Evolutionary conservation across 2,329 filamentous ascomycete genomes (phyloP).

Genomic region (Neopestalotiopsis sp.): DNA sequence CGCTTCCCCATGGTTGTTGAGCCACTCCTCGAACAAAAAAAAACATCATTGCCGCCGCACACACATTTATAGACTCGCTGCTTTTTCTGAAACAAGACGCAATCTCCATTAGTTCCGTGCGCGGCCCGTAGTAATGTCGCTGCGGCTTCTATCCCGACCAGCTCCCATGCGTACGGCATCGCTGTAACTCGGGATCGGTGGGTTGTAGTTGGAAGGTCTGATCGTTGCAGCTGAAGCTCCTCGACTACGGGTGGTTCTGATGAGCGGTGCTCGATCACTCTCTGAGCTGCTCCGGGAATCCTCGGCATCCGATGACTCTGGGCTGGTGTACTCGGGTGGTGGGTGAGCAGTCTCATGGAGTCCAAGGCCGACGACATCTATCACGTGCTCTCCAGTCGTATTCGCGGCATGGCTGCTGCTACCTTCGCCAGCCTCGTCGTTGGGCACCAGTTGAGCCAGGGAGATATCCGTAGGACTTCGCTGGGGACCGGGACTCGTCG

Average conservation of each 20-base stretch:
- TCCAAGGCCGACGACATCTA: slow-evolving; percentile 45
- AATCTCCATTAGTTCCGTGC: slow-evolving; percentile 19
- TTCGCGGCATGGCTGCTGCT: slow-evolving; percentile 50
- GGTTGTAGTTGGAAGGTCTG: slow-evolving; percentile 41
- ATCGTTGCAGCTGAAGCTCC: slow-evolving; percentile 52
- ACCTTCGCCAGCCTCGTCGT: slow-evolving; percentile 74
- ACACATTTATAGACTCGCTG: neutral
- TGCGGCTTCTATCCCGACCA: slow-evolving; percentile 50
- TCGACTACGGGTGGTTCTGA: slow-evolving; percentile 54
- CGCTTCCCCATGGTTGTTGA: slow-evolving; percentile 9
- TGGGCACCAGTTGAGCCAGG: slow-evolving; percentile 79
- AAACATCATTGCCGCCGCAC: neutral
- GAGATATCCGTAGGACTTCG: slow-evolving; percentile 96
- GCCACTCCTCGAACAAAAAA: neutral
- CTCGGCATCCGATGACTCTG: slow-evolving; percentile 62
- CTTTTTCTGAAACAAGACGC: neutral
- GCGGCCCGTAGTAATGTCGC: slow-evolving; percentile 38
- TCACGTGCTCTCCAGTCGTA: slow-evolving; percentile 41
- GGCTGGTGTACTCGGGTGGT: slow-evolving; percentile 75
- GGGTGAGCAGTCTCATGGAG: slow-evolving; percentile 64
- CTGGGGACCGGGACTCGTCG: slow-evolving; percentile 86
- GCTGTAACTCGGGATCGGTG: slow-evolving; percentile 83
- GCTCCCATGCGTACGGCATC: slow-evolving; percentile 69
- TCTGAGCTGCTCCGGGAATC: slow-evolving; percentile 63
- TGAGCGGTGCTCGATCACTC: slow-evolving; percentile 59